Base-by-base conservation (phyloP, 495 filamentous ascomycete genomes). In the Talaromyces ruber region DNA sequence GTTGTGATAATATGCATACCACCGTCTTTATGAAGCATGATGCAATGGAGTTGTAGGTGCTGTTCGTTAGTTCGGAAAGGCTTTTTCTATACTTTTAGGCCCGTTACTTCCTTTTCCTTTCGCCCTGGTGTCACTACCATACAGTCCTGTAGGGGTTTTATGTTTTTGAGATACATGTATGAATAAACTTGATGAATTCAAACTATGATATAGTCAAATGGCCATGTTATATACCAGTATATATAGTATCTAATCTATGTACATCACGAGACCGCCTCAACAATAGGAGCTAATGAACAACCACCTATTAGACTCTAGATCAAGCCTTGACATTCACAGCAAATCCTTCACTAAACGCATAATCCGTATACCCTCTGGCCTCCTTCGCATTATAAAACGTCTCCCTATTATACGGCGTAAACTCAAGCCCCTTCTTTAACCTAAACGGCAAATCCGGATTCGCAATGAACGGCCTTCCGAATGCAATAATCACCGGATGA, bases 401-500 rank as follows among this genome's bases (percentile, higher is more conserved):
- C 0, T 73, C 68, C 3, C 84, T 69, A 59, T 89, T 69, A 69
- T 88, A 90, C 28, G 70, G 69, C 32, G 70, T 74, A 39, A 91
- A 71, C 32, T 71, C 66, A 50, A 90, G 76, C 0, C 81, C 82
- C 50, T 85, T 68, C 70, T 80, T 72, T 12, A 92, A 59, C 58
- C 84, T 76, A 68, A 84, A 90, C 2, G 82, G 77, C 66, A 94
- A 67, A 71, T 93, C 89, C 3, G 89, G 89, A 58, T 83, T 93
- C 62, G 86, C 76, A 60, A 88, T 88, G 65, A 84, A 93, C 47
- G 76, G 79, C 37, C 86, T 70, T 21, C 88, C 88, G 72, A 88
- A 88, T 0, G 78, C 82, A 64, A 84, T 69, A 9, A 57, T 16
- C 1, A 81, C 65, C 22, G 82, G 73, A 12, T 22, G 37, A 62